These are phyloP conservation scores for Fusarium metavorans DNA, from an alignment of 2,329 filamentous ascomycete genomes.

Conservation along the genomic window DNA sequence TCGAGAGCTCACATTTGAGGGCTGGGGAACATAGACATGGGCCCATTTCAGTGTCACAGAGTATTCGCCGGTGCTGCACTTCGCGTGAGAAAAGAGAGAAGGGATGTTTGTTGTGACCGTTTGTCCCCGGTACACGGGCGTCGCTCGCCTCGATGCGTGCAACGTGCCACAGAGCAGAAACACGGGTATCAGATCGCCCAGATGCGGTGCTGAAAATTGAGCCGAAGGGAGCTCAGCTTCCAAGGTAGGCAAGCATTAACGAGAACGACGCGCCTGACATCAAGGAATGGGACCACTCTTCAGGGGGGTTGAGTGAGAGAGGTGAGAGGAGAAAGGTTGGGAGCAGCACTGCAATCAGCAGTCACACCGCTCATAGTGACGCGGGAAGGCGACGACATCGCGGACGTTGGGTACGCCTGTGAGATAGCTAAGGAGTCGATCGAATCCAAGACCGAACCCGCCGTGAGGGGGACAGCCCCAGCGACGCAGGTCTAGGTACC, in stretches of 20 bases:
- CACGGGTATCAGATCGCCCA: constrained; percentile 39
- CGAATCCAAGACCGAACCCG: constrained; percentile 91
- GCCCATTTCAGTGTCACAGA: constrained; percentile 25
- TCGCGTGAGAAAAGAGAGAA: constrained; percentile 4
- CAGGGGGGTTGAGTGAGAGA: background rate
- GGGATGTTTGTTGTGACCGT: constrained; percentile 16
- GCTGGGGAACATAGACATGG: background rate
- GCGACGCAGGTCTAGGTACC: constrained; percentile 89
- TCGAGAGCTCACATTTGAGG: background rate
- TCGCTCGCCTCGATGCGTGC: constrained; percentile 42
- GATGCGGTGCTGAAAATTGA: constrained; percentile 5
- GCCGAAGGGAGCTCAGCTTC: constrained; percentile 22
- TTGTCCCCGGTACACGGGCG: constrained; percentile 28
- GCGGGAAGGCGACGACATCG: constrained; percentile 88
- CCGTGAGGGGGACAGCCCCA: constrained; percentile 95
- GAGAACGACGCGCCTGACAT: constrained; percentile 23
- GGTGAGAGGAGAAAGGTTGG: constrained; percentile 3
- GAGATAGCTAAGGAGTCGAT: constrained; percentile 86
- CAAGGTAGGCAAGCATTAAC: constrained; percentile 47
- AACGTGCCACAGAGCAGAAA: constrained; percentile 38
- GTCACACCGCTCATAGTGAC: constrained; percentile 75
- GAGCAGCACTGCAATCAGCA: constrained; percentile 53
- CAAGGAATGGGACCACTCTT: constrained; percentile 2
- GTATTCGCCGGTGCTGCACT: constrained; percentile 17
- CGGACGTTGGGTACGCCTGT: constrained; percentile 84